Evolutionary conservation across 306 rosid species (phyloP).

Genomic region (Astragalus membranaceus): DNA sequence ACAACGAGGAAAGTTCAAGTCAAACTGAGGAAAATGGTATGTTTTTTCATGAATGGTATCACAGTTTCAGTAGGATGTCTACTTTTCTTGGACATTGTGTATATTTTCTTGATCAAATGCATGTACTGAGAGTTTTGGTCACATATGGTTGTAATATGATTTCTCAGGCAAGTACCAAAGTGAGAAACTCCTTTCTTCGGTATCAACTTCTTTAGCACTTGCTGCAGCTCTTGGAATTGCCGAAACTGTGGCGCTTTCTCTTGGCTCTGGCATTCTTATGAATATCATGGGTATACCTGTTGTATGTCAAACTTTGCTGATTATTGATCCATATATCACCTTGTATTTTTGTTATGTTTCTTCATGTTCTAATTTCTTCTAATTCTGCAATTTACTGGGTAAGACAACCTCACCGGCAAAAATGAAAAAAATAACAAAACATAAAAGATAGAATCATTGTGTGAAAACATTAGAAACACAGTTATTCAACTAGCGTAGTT

Average conservation of each 20-base stretch:
- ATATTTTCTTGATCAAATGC: conserved; percentile 6
- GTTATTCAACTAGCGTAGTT: not conserved
- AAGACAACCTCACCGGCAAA: not conserved
- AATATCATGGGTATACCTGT: conserved; percentile 85
- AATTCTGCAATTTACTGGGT: not conserved
- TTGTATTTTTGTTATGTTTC: not conserved
- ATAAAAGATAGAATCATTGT: not conserved
- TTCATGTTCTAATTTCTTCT: conserved; percentile 8
- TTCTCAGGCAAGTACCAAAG: conserved; percentile 27
- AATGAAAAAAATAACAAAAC: not conserved
- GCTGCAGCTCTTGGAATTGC: conserved; percentile 83
- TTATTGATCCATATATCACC: not conserved
- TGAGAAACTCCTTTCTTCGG: conserved; percentile 70
- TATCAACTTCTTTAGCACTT: conserved; percentile 72
- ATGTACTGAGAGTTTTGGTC: conserved; percentile 1
- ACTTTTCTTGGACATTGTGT: not conserved
- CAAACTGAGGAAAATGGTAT: conserved; percentile 35
- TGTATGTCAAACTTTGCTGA: conserved; percentile 67
- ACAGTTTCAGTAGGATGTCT: not conserved
- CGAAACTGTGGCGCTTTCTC: conserved; percentile 65
- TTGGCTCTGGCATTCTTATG: conserved; percentile 73
- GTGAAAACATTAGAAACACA: not conserved
- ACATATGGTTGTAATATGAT: conserved; percentile 28
- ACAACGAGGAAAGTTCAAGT: conserved; percentile 26
- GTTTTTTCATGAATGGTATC: not conserved